These are phyloP conservation scores for Colletotrichum tamarilloi DNA, from an alignment of 2,329 filamentous ascomycete genomes.

Conservation along the genomic window DNA sequence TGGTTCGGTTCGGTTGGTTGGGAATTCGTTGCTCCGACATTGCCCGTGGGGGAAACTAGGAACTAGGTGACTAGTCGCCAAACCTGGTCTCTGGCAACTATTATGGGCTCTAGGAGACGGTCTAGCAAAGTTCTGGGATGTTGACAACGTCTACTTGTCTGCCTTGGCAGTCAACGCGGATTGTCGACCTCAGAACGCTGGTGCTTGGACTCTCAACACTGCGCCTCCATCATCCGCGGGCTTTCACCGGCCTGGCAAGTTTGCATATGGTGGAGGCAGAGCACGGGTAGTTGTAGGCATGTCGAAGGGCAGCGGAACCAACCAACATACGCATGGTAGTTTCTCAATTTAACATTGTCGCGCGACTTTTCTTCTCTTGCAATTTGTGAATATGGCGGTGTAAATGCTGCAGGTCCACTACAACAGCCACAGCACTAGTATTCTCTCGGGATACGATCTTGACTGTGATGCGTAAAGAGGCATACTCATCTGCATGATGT, in stretches of 20 bases:
- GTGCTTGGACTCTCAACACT: conserved; percentile 27
- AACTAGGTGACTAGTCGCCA: neutral
- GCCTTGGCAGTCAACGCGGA: neutral
- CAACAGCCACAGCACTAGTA: neutral
- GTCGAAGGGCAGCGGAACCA: conserved; percentile 9
- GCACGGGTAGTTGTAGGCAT: conserved; percentile 22
- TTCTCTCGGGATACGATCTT: neutral
- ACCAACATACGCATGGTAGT: conserved; percentile 31
- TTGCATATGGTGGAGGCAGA: conserved; percentile 31
- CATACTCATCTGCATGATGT: neutral
- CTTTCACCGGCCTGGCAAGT: conserved; percentile 12
- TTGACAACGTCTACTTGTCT: neutral
- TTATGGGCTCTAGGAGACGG: conserved; percentile 7
- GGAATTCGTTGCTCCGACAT: conserved; percentile 9
- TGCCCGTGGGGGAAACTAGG: neutral
- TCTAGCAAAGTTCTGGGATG: conserved; percentile 5
- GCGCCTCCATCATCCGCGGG: conserved; percentile 24
- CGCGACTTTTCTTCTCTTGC: neutral
- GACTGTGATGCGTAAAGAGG: neutral
- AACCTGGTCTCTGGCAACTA: neutral
- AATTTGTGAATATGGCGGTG: neutral
- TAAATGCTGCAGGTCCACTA: neutral
- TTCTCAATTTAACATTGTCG: conserved; percentile 31
- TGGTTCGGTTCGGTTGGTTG: conserved; percentile 27
- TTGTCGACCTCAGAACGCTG: neutral